phyloP scores from a whole-genome alignment of 73 alveolate species.

The Tetrahymena elliotti region DNA sequence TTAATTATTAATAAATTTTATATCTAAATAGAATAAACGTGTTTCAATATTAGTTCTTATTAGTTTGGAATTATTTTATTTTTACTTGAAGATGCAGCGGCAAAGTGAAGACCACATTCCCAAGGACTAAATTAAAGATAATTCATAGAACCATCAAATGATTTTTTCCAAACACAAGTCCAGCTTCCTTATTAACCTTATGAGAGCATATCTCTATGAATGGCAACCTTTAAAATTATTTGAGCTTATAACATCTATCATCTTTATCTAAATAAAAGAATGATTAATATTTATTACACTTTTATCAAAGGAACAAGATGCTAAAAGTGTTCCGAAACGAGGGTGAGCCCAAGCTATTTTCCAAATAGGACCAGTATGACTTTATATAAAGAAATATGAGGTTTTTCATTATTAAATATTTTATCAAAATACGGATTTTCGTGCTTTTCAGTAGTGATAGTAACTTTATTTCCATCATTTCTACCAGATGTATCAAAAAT shows the following conservation, averaged over 20 bases:
- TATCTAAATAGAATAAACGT: not conserved
- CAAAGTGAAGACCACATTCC: not conserved
- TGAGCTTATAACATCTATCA: not conserved
- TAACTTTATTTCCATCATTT: not conserved
- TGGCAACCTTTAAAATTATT: not conserved
- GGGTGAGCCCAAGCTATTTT: constrained; percentile 66
- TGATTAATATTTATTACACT: too few relatives aligned
- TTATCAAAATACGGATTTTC: not conserved
- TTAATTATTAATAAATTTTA: not conserved
- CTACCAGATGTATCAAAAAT: constrained; percentile 33
- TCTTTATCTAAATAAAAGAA: not conserved
- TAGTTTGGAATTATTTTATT: not conserved
- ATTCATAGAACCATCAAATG: not conserved
- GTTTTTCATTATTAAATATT: too few relatives aligned
- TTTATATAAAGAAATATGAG: not conserved
- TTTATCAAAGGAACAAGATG: constrained; percentile 64
- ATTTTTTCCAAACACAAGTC: not conserved
- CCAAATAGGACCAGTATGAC: constrained; percentile 55
- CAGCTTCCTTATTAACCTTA: not conserved
- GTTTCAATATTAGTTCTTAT: not conserved
- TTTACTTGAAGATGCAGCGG: not conserved
- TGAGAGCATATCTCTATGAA: not conserved
- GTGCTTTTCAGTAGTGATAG: not conserved
- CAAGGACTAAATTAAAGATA: not conserved
- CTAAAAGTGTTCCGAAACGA: constrained; percentile 49